A percentile compares a stretch with the other conserved stretches of the same genome.
Evolutionary conservation across 768 basidiomycete genomes (phyloP).

Genomic region (Mycena belliarum): DNA sequence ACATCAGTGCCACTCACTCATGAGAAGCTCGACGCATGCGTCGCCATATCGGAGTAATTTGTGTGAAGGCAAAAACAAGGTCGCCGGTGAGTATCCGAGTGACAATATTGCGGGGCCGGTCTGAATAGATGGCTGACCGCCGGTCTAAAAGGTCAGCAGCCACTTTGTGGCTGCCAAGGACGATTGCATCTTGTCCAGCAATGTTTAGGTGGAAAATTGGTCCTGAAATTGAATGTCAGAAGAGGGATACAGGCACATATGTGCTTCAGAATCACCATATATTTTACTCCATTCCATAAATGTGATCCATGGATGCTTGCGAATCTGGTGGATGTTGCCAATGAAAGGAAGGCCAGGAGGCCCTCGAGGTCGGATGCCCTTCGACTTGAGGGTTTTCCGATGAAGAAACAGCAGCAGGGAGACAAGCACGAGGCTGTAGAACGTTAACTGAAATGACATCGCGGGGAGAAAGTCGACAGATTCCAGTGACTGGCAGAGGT

Average conservation of each 20-base stretch:
- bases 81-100: slow-evolving; percentile 29
- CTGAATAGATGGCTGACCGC: slow-evolving; percentile 29
- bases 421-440: no score
- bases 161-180: slow-evolving; percentile 34
- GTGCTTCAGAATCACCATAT: slow-evolving; percentile 11
- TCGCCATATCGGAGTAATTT: slow-evolving; percentile 26
- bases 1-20: no score
- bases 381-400: no score
- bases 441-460: no score
- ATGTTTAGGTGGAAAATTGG: slow-evolving; percentile 35
- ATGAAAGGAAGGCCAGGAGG: slow-evolving; percentile 21
- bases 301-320: slow-evolving; percentile 16
- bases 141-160: slow-evolving; percentile 37
- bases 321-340: slow-evolving; percentile 24
- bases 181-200: slow-evolving; percentile 37
- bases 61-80: slow-evolving; percentile 26
- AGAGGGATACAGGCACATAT: not conserved
- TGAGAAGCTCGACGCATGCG: slow-evolving; percentile 21
- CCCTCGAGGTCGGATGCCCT: no score
- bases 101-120: slow-evolving; percentile 24
- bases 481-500: no score
- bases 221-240: not conserved
- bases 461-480: no score
- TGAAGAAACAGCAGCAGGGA: no score
- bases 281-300: slow-evolving; percentile 19